Evolutionary conservation across 345 rosid genomes (phyloP).

Genomic region (Noccaea bulbosa): DNA sequence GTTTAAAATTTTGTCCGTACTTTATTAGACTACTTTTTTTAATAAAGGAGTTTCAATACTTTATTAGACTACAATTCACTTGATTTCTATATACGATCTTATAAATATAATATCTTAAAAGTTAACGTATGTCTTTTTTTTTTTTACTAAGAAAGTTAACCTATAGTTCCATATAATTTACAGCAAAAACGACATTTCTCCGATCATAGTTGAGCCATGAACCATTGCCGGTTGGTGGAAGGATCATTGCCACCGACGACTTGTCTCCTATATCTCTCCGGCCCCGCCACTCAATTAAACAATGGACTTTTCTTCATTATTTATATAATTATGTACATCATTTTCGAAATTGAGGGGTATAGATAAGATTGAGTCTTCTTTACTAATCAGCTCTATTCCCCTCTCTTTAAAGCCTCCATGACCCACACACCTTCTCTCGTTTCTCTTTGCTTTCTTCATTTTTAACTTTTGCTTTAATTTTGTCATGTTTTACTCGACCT

Average conservation of each 20-base stretch:
- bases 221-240: constrained; percentile 50
- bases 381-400: constrained; percentile 28
- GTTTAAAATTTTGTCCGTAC: too few species aligned
- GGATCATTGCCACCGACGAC: constrained; percentile 47
- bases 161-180: background rate
- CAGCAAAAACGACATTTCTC: constrained; percentile 30
- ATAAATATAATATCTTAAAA: background rate
- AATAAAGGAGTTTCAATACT: background rate
- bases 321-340: background rate
- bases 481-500: constrained; percentile 37
- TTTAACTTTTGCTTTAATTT: constrained; percentile 37
- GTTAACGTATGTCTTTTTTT: background rate
- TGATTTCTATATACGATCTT: background rate
- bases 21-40: background rate
- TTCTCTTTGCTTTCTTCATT: constrained; percentile 34
- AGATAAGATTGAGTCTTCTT: constrained; percentile 36
- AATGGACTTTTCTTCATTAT: constrained; percentile 9
- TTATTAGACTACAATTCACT: constrained; percentile 10
- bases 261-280: constrained; percentile 38
- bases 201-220: constrained; percentile 38
- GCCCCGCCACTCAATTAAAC: constrained; percentile 39
- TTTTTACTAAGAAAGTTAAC: too few species aligned
- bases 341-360: constrained; percentile 24
- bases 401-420: constrained; percentile 39
- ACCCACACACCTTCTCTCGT: constrained; percentile 40